These are phyloP conservation scores for Boletus pseudo-olivaceus DNA, from an alignment of 768 basidiomycete genomes.

Conservation along the genomic window DNA sequence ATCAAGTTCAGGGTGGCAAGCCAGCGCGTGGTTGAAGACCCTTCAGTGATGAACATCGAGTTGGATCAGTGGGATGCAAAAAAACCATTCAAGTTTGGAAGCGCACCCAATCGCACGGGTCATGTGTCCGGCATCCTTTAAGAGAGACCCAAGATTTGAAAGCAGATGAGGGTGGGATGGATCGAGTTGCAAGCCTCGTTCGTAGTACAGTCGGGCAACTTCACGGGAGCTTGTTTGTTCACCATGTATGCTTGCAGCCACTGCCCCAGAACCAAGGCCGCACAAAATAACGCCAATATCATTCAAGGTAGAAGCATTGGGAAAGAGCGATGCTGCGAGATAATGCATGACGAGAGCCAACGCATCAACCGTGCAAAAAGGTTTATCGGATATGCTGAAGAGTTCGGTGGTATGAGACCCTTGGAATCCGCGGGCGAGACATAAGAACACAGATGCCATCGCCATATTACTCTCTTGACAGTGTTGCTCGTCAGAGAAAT, in stretches of 20 bases:
- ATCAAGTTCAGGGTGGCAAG: slow-evolving; percentile 44
- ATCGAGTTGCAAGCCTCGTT: slow-evolving; percentile 42
- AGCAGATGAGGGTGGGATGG: slow-evolving; percentile 46
- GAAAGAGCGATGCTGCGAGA: slow-evolving; percentile 42
- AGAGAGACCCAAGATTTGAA: slow-evolving; percentile 48
- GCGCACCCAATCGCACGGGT: slow-evolving; percentile 41
- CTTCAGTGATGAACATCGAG: slow-evolving; percentile 18
- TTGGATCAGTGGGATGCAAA: slow-evolving; percentile 2
- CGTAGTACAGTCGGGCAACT: slow-evolving; percentile 44
- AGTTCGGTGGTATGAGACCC: slow-evolving; percentile 22
- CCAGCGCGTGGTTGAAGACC: slow-evolving; percentile 39
- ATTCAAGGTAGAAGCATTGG: slow-evolving; percentile 45
- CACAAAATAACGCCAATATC: slow-evolving; percentile 50
- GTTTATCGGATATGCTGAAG: slow-evolving; percentile 24
- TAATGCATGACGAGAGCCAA: slow-evolving; percentile 46
- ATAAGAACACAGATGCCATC: slow-evolving; percentile 41
- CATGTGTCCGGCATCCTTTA: slow-evolving; percentile 46
- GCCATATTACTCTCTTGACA: slow-evolving; percentile 28
- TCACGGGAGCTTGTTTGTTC: slow-evolving; percentile 28
- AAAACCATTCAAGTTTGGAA: background rate
- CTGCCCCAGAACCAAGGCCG: slow-evolving; percentile 25
- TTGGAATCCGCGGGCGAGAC: slow-evolving; percentile 46
- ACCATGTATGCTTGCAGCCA: slow-evolving; percentile 17
- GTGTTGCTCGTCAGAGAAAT: slow-evolving; percentile 27
- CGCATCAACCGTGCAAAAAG: slow-evolving; percentile 33